Evolutionary conservation across 176 grass and related monocot genomes (phyloP).

Genomic region (bread wheat (Triticum aestivum)): IWGSC_CS_RefSeq_v2.1 NC_057810.1:140632147-140632646

Average conservation of each 20-base stretch:
- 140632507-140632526: not conserved
- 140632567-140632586: constrained; percentile 50
- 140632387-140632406: constrained; percentile 1
- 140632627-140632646: constrained; percentile 69
- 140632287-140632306: too few relatives aligned
- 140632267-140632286: too few relatives aligned
- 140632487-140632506: constrained; percentile 26
- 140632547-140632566: constrained; percentile 75
- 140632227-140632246: too few relatives aligned
- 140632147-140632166: too few relatives aligned
- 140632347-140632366: too few relatives aligned
- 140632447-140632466: not conserved
- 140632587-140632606: constrained; percentile 55
- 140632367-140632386: not conserved
- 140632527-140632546: not conserved
- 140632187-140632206: too few relatives aligned
- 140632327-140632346: too few relatives aligned
- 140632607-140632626: constrained; percentile 48
- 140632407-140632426: constrained; percentile 11
- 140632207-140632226: too few relatives aligned
- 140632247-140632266: too few relatives aligned
- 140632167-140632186: too few relatives aligned
- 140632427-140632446: not conserved
- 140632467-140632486: not conserved
- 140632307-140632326: too few relatives aligned